Conservation (phyloP, 495 filamentous ascomycete species). For the Bacidia rubella region DNA sequence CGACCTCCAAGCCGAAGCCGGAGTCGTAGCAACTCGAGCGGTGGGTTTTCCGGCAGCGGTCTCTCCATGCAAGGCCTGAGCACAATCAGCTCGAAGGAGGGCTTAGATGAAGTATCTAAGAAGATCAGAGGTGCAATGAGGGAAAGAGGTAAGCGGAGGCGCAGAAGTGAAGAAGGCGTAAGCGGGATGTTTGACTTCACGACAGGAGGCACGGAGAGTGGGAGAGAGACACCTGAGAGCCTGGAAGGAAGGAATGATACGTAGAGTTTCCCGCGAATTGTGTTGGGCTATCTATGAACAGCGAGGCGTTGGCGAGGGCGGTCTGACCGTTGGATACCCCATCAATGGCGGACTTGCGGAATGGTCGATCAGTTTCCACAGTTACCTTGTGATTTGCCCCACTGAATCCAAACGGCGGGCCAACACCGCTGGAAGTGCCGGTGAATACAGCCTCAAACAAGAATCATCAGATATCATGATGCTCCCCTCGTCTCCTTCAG, state of each 20-base stretch:
- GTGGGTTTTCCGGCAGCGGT: conserved; percentile 42
- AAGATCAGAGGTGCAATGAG: conserved; percentile 82
- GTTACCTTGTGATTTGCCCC: no score
- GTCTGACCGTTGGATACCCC: background rate
- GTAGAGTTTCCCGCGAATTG: conserved; percentile 4
- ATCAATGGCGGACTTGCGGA: no score
- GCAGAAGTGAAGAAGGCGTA: conserved; percentile 45
- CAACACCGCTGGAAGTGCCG: no score
- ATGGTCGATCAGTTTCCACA: no score
- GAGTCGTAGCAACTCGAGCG: conserved; percentile 53
- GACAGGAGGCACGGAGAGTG: conserved; percentile 22
- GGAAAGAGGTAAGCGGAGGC: conserved; percentile 62
- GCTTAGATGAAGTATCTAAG: conserved; percentile 68
- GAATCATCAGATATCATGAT: no score
- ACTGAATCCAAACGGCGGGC: no score
- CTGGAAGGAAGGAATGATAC: conserved; percentile 32
- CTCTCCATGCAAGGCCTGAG: conserved; percentile 63
- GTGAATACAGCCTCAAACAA: no score
- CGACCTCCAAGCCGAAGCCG: conserved; percentile 57
- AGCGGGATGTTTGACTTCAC: conserved; percentile 33
- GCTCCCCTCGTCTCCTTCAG: conserved; percentile 1
- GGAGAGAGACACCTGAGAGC: conserved; percentile 28
- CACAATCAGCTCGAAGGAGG: conserved; percentile 52
- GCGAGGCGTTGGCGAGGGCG: background rate
- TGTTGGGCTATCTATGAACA: background rate